phyloP scores from a whole-genome alignment of 2,329 filamentous ascomycete genomes.

The Aschersonia sp. region DNA sequence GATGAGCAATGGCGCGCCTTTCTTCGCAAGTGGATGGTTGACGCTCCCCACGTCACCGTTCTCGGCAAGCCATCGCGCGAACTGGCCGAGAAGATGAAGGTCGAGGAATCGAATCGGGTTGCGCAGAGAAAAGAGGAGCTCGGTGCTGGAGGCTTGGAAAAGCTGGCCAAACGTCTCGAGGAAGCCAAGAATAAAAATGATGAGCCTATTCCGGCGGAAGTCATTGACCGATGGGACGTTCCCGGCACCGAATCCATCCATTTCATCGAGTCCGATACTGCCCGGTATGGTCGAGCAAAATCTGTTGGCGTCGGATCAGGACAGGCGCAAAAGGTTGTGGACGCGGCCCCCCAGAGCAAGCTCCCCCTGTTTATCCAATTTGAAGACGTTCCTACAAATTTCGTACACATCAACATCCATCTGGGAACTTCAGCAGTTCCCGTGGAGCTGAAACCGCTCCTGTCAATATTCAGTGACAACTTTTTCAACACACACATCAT shows the following conservation, averaged over 20 bases:
- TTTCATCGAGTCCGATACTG: conserved; percentile 80
- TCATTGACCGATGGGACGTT: conserved; percentile 72
- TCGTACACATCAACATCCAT: conserved; percentile 72
- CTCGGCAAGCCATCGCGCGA: conserved; percentile 74
- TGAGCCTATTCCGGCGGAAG: conserved; percentile 62
- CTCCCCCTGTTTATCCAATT: conserved; percentile 91
- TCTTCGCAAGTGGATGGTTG: conserved; percentile 67
- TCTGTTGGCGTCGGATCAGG: conserved; percentile 54
- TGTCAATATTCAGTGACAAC: conserved; percentile 75
- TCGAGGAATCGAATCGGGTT: conserved; percentile 64
- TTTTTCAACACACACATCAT: conserved; percentile 88
- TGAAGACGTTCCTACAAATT: conserved; percentile 85
- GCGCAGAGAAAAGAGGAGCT: conserved; percentile 65
- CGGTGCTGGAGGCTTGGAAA: conserved; percentile 66
- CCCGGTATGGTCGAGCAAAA: conserved; percentile 65
- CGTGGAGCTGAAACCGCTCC: conserved; percentile 67
- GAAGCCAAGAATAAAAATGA: conserved; percentile 81
- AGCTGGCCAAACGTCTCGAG: conserved; percentile 62
- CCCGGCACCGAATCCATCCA: conserved; percentile 83
- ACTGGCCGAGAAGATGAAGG: conserved; percentile 67
- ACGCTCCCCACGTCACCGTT: conserved; percentile 76
- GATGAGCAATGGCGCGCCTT: conserved; percentile 76
- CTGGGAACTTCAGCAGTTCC: conserved; percentile 67
- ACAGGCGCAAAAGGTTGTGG: conserved; percentile 59
- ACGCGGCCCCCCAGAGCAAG: conserved; percentile 44